Conservation (phyloP, 2,329 filamentous ascomycete species). For the Phyllosticta citriasiana region DNA sequence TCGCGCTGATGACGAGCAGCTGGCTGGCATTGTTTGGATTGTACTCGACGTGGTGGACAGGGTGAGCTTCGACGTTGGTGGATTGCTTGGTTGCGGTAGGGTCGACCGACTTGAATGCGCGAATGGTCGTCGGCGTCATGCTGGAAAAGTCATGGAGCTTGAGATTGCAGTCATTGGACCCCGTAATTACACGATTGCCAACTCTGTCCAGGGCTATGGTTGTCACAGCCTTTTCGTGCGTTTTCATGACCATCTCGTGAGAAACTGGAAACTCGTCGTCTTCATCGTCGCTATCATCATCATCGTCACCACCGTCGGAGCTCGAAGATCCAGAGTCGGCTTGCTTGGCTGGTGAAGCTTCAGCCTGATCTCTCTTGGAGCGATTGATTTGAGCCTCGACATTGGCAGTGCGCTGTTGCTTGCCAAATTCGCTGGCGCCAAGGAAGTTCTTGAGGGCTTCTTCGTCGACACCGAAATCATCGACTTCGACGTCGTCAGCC, state of each 20-base stretch:
- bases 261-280: slow-evolving; percentile 86
- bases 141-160: slow-evolving; percentile 93
- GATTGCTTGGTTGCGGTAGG: slow-evolving; percentile 67
- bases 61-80: slow-evolving; percentile 69
- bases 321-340: slow-evolving; percentile 20
- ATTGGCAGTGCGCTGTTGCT: slow-evolving; percentile 63
- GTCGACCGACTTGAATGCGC: slow-evolving; percentile 87
- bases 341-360: slow-evolving; percentile 10
- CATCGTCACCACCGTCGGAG: slow-evolving; percentile 43
- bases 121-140: slow-evolving; percentile 89
- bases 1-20: slow-evolving; percentile 79
- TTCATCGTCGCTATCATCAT: slow-evolving; percentile 55
- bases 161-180: slow-evolving; percentile 79
- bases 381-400: slow-evolving; percentile 72
- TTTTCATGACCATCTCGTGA: slow-evolving; percentile 86
- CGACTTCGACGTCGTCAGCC: slow-evolving; percentile 5
- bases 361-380: slow-evolving; percentile 49
- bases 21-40: slow-evolving; percentile 70
- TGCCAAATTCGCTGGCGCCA: slow-evolving; percentile 69
- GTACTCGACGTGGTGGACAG: slow-evolving; percentile 79
- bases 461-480: slow-evolving; percentile 31
- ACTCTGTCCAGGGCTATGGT: slow-evolving; percentile 75
- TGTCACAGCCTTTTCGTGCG: slow-evolving; percentile 80
- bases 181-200: slow-evolving; percentile 77
- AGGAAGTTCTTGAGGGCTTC: slow-evolving; percentile 69